Base-by-base conservation (phyloP, 169 alveolate species). In the Miamiensis avidus region DNA sequence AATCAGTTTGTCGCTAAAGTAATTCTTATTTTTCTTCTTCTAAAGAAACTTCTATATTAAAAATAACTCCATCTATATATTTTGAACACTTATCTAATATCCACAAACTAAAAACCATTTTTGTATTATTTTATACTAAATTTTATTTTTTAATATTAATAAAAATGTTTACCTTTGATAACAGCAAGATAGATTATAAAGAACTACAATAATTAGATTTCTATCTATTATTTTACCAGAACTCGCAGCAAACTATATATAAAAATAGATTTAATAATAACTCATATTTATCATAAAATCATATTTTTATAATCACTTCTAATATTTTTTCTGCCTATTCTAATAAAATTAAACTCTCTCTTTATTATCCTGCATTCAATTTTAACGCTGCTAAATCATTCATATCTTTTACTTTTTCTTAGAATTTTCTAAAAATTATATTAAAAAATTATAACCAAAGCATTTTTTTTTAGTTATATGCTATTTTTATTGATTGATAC, bases 201-300 rank as follows among this genome's bases (percentile, higher is more conserved):
- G 26, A n/a, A 73, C 76, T 73, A 73, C 76, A n/a, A 73, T 73
- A n/a, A 73, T 73, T 73, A 73, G 26, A 73, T 73, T 73, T 15
- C 76, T 6, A 73, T 73, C 31, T 73, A 73, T 73, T 15, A 4
- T n/a, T 73, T 73, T 73, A 15, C 76, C 76, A 29, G 33, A 73
- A 73, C 76, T 15, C 6, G 76, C 76, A 15, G 76, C 76, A 73
- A 15, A 73, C 76, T 73, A 15, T 15, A 73, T 11, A 49, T 49
- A 49, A 11, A 49, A 49, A 49, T 49, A 49, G 20, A 49, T 20
- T 11, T 49, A 49, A 49, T 49, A 49, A 49, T 11, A 49, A 49
- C 20, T 11, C 4, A 49, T 11, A 49, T 49, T 49, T 11, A 11
- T 49, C 20, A 11, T 49, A 49, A 49, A 49, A 11, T 49, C 69